These are phyloP conservation scores for Teunomyces lycoperdinae DNA, from an alignment of 805 yeast species.

Conservation along the genomic window DNA sequence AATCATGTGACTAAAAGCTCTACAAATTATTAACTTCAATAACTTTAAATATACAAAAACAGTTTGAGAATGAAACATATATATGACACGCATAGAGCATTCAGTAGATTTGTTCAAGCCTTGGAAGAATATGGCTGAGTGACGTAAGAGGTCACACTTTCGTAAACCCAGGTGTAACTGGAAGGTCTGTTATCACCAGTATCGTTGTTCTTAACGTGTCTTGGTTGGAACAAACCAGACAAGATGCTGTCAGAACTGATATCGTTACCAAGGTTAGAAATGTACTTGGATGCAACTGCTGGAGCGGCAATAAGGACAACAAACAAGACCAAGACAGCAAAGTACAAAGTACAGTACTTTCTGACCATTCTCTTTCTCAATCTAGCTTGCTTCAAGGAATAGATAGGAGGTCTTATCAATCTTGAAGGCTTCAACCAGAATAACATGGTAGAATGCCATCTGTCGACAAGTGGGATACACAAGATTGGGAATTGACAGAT, in stretches of 20 bases:
- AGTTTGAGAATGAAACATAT: constrained; percentile 4
- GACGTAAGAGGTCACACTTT: constrained; percentile 52
- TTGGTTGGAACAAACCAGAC: constrained; percentile 86
- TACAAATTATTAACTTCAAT: neutral
- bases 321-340: constrained; percentile 64
- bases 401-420: constrained; percentile 97
- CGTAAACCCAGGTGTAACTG: constrained; percentile 39
- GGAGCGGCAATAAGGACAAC: constrained; percentile 85
- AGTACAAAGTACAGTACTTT: constrained; percentile 83
- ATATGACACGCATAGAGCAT: constrained; percentile 1
- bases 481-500: constrained; percentile 88
- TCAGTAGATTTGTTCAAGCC: constrained; percentile 12
- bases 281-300: constrained; percentile 70
- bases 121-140: constrained; percentile 57
- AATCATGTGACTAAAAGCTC: neutral
- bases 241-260: constrained; percentile 38
- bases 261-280: constrained; percentile 38
- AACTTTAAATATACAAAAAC: constrained; percentile 10
- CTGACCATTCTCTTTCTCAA: constrained; percentile 96
- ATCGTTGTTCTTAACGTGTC: constrained; percentile 76
- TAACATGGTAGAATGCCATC: constrained; percentile 97
- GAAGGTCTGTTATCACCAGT: constrained; percentile 55
- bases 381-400: constrained; percentile 92
- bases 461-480: constrained; percentile 82
- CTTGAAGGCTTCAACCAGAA: constrained; percentile 98